Evolutionary conservation across 225 moss, liverwort and hornwort species (phyloP).

Genomic region (Takakia lepidozioides): DNA sequence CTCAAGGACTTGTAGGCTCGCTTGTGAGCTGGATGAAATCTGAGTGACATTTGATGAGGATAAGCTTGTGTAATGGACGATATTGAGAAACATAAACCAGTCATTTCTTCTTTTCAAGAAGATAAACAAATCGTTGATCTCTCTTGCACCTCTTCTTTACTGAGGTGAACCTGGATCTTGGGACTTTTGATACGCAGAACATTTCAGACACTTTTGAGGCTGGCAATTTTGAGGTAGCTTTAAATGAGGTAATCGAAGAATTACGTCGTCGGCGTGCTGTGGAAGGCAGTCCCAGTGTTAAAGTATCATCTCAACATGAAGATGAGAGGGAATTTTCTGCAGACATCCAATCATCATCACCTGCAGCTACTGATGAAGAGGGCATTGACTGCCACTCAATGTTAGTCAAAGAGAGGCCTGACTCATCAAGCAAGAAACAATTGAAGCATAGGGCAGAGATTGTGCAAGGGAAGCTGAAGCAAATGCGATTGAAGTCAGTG

Average conservation of each 20-base stretch:
- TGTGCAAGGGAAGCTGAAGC: slow-evolving; percentile 65
- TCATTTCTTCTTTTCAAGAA: no score
- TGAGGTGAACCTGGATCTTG: no score
- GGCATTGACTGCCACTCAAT: slow-evolving; percentile 14
- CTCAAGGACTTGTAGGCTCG: no score
- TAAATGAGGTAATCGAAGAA: slow-evolving; percentile 50
- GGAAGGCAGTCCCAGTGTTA: slow-evolving; percentile 8
- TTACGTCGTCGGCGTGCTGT: slow-evolving; percentile 35
- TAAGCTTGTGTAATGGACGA: no score
- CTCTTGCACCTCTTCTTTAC: no score
- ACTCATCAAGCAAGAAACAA: slow-evolving; percentile 32
- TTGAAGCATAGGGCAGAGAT: slow-evolving; percentile 43
- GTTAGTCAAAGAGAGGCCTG: slow-evolving; percentile 23
- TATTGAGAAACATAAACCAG: no score
- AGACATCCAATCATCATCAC: slow-evolving; percentile 24
- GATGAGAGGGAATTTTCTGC: slow-evolving; percentile 42
- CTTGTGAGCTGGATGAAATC: no score
- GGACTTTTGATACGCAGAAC: no score
- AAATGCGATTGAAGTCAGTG: slow-evolving; percentile 56
- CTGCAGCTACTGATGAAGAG: slow-evolving; percentile 36
- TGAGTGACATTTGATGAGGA: no score
- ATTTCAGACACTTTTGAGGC: slow-evolving; percentile 43
- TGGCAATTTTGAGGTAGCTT: slow-evolving; percentile 26
- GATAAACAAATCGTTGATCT: no score
- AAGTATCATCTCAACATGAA: slow-evolving; percentile 13